phyloP scores from a whole-genome alignment of 257 asterid genomes.

The Plantago elongata region DNA sequence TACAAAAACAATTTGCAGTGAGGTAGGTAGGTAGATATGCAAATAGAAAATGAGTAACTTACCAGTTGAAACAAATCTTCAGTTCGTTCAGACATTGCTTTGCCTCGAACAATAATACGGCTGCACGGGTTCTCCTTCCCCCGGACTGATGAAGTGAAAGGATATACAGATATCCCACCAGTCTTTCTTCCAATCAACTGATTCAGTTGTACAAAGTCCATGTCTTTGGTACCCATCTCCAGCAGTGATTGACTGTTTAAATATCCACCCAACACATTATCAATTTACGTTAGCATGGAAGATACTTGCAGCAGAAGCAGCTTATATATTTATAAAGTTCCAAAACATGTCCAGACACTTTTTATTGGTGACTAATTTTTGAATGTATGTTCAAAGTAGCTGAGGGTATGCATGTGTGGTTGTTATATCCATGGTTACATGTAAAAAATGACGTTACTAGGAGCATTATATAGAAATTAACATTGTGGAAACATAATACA shows the following conservation, averaged over 20 bases:
- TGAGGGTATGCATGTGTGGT: no score
- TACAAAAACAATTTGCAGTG: no score
- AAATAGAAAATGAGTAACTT: conserved; percentile 20
- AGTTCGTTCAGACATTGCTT: conserved; percentile 81
- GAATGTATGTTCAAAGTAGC: no score
- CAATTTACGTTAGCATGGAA: conserved; percentile 13
- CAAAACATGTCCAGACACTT: not conserved
- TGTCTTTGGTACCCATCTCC: conserved; percentile 97
- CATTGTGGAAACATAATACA: no score
- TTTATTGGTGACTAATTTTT: no score
- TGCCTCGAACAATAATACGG: conserved; percentile 79
- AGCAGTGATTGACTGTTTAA: conserved; percentile 81
- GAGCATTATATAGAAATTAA: no score
- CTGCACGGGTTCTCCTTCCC: conserved; percentile 77
- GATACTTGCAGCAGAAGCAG: conserved; percentile 3
- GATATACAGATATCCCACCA: conserved; percentile 94
- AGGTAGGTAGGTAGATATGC: no score
- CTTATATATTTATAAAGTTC: not conserved
- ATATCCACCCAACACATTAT: conserved; percentile 19
- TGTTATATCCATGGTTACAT: no score
- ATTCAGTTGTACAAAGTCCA: conserved; percentile 89
- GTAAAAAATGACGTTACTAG: no score
- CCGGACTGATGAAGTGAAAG: conserved; percentile 76
- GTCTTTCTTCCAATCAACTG: conserved; percentile 96
- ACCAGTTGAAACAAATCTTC: conserved; percentile 93